Conservation (phyloP, 1,284 basidiomycete genomes). For the Microbotryomycetes sp. region DNA sequence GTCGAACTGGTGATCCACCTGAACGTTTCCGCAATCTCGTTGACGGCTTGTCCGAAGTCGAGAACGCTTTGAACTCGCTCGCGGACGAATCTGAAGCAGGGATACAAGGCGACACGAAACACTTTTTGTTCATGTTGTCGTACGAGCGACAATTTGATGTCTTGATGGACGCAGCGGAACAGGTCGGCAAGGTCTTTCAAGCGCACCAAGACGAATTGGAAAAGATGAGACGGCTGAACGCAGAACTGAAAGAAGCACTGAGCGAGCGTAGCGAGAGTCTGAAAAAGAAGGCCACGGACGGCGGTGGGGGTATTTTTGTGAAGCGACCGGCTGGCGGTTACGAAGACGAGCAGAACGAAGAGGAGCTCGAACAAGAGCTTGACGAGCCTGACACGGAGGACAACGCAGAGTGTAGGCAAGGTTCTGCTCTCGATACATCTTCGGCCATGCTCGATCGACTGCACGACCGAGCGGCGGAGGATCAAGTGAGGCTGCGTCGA, state of each 20-base stretch:
- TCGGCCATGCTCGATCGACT: not conserved
- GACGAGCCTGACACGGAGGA: not conserved
- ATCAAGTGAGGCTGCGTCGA: not conserved
- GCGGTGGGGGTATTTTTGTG: not conserved
- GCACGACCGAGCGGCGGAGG: not conserved
- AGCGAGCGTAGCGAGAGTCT: not conserved
- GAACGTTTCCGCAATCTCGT: constrained; percentile 1
- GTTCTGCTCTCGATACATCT: not conserved
- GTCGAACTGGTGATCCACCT: constrained; percentile 18
- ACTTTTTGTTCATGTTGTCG: constrained; percentile 22
- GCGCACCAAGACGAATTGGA: constrained; percentile 3
- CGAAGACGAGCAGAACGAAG: constrained; percentile 10
- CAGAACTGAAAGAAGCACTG: not conserved
- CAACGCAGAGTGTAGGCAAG: not conserved
- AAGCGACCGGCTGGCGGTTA: constrained; percentile 8
- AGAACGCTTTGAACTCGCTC: constrained; percentile 2
- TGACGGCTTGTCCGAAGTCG: constrained; percentile 6
- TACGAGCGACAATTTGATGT: constrained; percentile 22
- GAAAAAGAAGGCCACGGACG: not conserved
- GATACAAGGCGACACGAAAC: constrained; percentile 7
- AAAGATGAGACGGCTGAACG: not conserved
- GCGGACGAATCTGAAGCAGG: not conserved
- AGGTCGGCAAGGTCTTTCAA: constrained; percentile 7
- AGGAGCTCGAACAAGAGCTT: not conserved
- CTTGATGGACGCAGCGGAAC: constrained; percentile 16